Conservation (phyloP, 371 early-diverging fungal species). For the Mortierella sp. region DNA sequence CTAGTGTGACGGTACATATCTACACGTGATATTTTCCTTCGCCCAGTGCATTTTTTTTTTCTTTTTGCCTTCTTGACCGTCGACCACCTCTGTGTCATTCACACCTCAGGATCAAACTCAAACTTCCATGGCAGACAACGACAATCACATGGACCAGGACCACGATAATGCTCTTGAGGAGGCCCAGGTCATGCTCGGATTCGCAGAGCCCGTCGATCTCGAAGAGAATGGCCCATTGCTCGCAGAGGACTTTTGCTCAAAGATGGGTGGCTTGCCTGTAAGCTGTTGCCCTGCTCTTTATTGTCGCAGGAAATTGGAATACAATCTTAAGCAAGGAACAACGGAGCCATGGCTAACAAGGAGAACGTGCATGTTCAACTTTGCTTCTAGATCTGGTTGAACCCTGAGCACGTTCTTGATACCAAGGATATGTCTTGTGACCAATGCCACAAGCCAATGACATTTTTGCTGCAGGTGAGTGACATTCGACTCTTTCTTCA, state of each 20-base stretch:
- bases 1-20: not conserved
- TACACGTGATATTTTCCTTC: slow-evolving; percentile 10
- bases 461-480: slow-evolving; percentile 87
- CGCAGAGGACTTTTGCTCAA: slow-evolving; percentile 84
- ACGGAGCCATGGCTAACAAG: not conserved
- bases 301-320: not conserved
- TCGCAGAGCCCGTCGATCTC: slow-evolving; percentile 74
- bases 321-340: not conserved
- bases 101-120: not conserved
- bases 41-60: slow-evolving; percentile 2
- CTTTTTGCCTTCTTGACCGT: not conserved
- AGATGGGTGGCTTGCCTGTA: slow-evolving; percentile 93
- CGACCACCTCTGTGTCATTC: not conserved
- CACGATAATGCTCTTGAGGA: slow-evolving; percentile 15
- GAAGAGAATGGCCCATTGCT: slow-evolving; percentile 68
- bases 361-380: not conserved
- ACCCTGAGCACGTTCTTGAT: slow-evolving; percentile 77
- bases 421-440: slow-evolving; percentile 79
- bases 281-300: slow-evolving; percentile 20
- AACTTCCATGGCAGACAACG: slow-evolving; percentile 28
- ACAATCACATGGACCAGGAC: slow-evolving; percentile 22
- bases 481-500: slow-evolving; percentile 15
- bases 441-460: slow-evolving; percentile 86
- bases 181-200: slow-evolving; percentile 76
- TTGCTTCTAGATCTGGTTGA: slow-evolving; percentile 82